Base-by-base conservation (phyloP, 768 basidiomycete genomes). In the Termitomyces sp. region DNA sequence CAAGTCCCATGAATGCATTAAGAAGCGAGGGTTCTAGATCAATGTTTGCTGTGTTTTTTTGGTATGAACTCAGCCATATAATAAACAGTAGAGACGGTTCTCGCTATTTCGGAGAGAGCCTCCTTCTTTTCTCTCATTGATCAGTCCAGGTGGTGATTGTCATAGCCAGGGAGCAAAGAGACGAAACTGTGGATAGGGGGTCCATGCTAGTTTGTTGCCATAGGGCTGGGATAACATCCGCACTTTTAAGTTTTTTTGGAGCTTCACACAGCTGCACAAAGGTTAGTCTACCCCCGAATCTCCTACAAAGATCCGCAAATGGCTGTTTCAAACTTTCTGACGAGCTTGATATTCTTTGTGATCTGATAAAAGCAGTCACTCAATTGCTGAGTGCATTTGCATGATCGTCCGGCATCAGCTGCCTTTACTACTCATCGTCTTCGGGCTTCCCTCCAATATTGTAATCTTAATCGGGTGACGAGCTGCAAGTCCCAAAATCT, bases 111-210 rank as follows among this genome's bases (percentile, higher is more conserved):
- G 17, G 48, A 27, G 7, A 64, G 34, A 14, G 59, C 52, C n/a
- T 60, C 55, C 32, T 61, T 56, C 25, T 64, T 63, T 16, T 63
- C 59, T 17, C 43, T 54, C 42, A 43, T 53, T 64, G 59, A 25
- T 64, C 62, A 35, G 61, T 37, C 63, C 63, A 64, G 1, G 41
- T 57, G 8, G 55, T 57, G 17, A 63, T 53, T 17, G 58, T 45
- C 14, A 51, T 16, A 16, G 63, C 55, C 19, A 64, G 52, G 17
- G 58, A 57, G 45, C 59, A 63, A 16, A 64, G 60, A 42, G 63
- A 61, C 2, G 10, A 12, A 42, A 64, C 35, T 19, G 59, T 53
- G 27, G 55, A 54, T 30, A 64, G 3, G 14, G 54, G 25, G 39
- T 64, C 63, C 63, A 63, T 59, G 11, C 32, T 32, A 32, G 32